Conservation (phyloP, 2,329 filamentous ascomycete genomes). For the Colletotrichum gloeosporioides region DNA sequence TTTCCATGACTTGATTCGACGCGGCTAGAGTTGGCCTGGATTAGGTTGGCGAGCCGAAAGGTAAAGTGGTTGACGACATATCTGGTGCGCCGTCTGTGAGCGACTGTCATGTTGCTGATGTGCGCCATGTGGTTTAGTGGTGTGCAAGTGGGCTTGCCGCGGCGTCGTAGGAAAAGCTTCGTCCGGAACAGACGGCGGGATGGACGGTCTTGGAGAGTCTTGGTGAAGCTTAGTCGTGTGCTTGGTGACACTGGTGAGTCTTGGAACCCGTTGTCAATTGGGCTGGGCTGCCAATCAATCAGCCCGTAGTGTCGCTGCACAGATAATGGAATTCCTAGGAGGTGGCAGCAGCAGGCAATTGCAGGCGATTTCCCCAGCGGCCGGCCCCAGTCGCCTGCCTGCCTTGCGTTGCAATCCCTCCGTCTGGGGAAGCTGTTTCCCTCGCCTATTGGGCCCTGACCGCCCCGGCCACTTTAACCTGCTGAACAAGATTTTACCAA, state of each 20-base stretch:
- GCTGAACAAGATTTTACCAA: slow-evolving; percentile 12
- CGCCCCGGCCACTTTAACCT: not conserved
- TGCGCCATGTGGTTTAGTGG: slow-evolving; percentile 4
- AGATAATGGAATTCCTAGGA: not conserved
- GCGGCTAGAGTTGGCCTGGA: not conserved
- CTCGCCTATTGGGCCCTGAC: not conserved
- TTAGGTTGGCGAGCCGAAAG: not conserved
- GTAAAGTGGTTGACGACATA: not conserved
- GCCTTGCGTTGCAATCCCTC: not conserved
- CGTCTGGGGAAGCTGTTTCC: slow-evolving; percentile 1
- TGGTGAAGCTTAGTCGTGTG: not conserved
- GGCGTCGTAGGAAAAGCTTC: not conserved
- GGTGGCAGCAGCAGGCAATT: not conserved
- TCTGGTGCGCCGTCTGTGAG: not conserved
- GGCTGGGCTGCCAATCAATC: not conserved
- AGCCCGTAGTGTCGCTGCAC: not conserved
- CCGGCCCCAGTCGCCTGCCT: not conserved
- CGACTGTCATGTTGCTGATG: not conserved
- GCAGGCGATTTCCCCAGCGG: not conserved
- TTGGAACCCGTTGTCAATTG: not conserved
- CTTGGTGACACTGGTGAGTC: not conserved
- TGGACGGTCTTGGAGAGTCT: slow-evolving; percentile 10
- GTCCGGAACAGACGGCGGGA: slow-evolving; percentile 9
- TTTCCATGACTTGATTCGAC: not conserved
- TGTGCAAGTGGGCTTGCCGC: not conserved